Evolutionary conservation across 768 basidiomycete genomes (phyloP), one percentile per base, ranked within the genome.

Genomic region (Russula abietina): DNA sequence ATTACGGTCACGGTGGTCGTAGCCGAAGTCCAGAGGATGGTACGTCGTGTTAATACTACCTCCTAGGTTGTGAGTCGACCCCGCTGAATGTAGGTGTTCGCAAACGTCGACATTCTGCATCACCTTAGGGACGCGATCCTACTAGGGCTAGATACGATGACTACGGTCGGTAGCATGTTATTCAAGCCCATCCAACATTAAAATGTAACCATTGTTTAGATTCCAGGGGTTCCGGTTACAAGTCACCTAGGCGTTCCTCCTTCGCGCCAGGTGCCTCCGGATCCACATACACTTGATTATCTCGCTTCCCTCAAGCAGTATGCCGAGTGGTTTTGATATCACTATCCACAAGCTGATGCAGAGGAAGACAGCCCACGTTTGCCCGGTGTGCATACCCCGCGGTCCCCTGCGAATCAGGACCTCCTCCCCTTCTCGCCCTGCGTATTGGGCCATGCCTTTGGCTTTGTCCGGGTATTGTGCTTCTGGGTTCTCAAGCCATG

Each of bases 311-410:
- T 93, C 72, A 91, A 91, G 74, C 88, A 91, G 68, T 93, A 86
- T 67, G 89, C 89, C 2, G 91, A 93, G 68, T 93, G 91, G 91
- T 93, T 91, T 73, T 83, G 91, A 39, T 88, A 80, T 70, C 84
- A 75, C 65, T 87, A 82, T 69, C 87, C 90, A 8, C 83, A 87
- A 65, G 83, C 88, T 71, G 91, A 89, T 17, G 79, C 79, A 8
- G 89, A 92, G 65, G 92, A 93, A 74, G 91, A 94, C 70, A 86
- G n/a, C n/a, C n/a, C n/a, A n/a, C n/a, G n/a, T n/a, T n/a, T n/a
- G n/a, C n/a, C n/a, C n/a, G n/a, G n/a, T n/a, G n/a, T n/a, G n/a
- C n/a, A n/a, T n/a, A n/a, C n/a, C n/a, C n/a, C n/a, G n/a, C n/a
- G n/a, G n/a, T n/a, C n/a, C n/a, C n/a, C n/a, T n/a, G n/a, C n/a